These are phyloP conservation scores for Arachis stenosperma DNA, from an alignment of 306 rosid genomes.

Conservation along the genomic window DNA sequence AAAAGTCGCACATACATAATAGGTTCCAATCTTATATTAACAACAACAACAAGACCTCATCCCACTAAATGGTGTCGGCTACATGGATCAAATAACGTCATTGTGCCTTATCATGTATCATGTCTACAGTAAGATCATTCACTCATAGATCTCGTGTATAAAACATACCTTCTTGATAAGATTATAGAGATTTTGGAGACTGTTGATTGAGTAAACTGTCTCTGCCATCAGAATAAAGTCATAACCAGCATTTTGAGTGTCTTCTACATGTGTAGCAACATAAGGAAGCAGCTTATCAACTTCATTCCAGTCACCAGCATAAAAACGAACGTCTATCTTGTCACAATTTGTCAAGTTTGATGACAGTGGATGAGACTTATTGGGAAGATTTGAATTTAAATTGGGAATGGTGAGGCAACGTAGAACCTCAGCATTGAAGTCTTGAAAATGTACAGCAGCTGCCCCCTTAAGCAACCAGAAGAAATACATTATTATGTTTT, in stretches of 20 bases:
- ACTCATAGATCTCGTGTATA: background rate
- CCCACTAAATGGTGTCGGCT: no score
- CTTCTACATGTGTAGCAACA: conserved; percentile 39
- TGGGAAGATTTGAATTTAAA: conserved; percentile 61
- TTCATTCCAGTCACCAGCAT: conserved; percentile 96
- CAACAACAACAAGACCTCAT: no score
- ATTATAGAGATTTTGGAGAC: conserved; percentile 73
- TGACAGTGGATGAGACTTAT: conserved; percentile 32
- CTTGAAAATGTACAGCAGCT: conserved; percentile 84
- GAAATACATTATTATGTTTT: conserved; percentile 10
- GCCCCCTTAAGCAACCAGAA: conserved; percentile 67
- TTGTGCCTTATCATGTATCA: no score
- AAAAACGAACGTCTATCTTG: conserved; percentile 60
- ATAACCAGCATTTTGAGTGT: conserved; percentile 52
- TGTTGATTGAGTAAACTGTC: conserved; percentile 79
- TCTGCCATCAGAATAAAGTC: conserved; percentile 96
- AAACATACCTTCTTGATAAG: conserved; percentile 80
- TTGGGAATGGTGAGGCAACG: conserved; percentile 82
- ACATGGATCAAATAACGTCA: no score
- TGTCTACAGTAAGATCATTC: no score
- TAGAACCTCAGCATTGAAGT: conserved; percentile 89
- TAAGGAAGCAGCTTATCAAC: conserved; percentile 69
- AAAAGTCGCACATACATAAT: background rate
- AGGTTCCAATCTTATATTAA: no score
- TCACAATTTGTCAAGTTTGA: conserved; percentile 42